Evolutionary conservation across 495 filamentous ascomycete genomes (phyloP).

Genomic region (Evernia prunastri): DNA sequence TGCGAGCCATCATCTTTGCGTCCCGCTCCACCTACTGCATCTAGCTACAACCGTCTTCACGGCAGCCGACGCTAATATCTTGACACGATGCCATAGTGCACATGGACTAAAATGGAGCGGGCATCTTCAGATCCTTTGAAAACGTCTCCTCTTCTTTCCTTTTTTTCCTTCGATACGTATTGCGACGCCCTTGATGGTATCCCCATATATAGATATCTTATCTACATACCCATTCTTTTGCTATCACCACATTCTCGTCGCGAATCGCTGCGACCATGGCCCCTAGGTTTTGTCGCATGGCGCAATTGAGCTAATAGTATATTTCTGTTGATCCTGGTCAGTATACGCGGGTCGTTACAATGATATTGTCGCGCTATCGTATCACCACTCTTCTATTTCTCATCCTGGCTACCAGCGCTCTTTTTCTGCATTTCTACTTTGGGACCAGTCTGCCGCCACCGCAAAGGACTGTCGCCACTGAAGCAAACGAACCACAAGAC

Average conservation of each 20-base stretch:
- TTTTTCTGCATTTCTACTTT: neutral
- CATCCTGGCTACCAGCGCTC: neutral
- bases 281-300: neutral
- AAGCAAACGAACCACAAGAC: neutral
- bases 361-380: neutral
- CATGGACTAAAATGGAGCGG: neutral
- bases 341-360: neutral
- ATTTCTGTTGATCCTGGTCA: neutral
- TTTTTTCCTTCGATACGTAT: neutral
- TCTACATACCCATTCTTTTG: neutral
- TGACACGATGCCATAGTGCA: neutral
- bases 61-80: neutral
- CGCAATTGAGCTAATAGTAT: neutral
- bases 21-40: neutral
- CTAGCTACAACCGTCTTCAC: neutral
- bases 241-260: neutral
- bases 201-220: neutral
- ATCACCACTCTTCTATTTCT: neutral
- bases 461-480: neutral
- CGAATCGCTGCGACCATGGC: neutral
- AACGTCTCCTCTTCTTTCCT: neutral
- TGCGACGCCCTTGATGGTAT: neutral
- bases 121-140: neutral
- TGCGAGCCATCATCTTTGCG: neutral
- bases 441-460: neutral